These are phyloP conservation scores for Cyclotella baltica DNA, from an alignment of 108 stramenopile genomes.

Conservation along the genomic window DNA sequence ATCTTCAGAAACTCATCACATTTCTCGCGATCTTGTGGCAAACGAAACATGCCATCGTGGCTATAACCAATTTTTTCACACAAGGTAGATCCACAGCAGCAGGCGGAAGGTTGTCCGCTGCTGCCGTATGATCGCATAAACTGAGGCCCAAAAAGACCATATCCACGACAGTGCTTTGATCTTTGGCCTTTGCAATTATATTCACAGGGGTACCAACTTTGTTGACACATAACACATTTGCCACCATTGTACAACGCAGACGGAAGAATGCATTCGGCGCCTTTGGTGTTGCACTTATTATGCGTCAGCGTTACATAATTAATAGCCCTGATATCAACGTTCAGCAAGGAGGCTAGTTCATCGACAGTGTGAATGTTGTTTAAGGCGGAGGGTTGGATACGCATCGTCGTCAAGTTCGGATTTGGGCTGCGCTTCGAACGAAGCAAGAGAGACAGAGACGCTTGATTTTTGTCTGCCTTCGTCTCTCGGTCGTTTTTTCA, in stretches of 20 bases:
- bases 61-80: conserved; percentile 9
- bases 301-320: not conserved
- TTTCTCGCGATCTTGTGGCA: not conserved
- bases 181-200: not conserved
- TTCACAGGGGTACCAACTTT: not conserved
- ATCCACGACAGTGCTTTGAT: not conserved
- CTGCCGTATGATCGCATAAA: conserved; percentile 6
- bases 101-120: not conserved
- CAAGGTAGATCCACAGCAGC: not conserved
- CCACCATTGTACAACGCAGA: not conserved
- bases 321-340: not conserved
- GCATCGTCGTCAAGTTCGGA: too few species aligned
- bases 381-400: not conserved
- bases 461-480: too few species aligned
- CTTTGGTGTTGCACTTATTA: not conserved
- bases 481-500: too few species aligned
- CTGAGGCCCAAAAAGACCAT: conserved; percentile 12
- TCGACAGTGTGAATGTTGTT: not conserved
- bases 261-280: not conserved
- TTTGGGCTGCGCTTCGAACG: too few species aligned
- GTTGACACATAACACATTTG: not conserved
- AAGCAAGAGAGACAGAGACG: too few species aligned
- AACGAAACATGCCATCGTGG: not conserved
- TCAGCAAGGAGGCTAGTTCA: not conserved
- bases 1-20: not conserved